A percentile compares a stretch with the other conserved stretches of the same genome.
These are phyloP conservation scores for Leptographium wingfieldii DNA, from an alignment of 2,329 filamentous ascomycete genomes.

Conservation along the genomic window DNA sequence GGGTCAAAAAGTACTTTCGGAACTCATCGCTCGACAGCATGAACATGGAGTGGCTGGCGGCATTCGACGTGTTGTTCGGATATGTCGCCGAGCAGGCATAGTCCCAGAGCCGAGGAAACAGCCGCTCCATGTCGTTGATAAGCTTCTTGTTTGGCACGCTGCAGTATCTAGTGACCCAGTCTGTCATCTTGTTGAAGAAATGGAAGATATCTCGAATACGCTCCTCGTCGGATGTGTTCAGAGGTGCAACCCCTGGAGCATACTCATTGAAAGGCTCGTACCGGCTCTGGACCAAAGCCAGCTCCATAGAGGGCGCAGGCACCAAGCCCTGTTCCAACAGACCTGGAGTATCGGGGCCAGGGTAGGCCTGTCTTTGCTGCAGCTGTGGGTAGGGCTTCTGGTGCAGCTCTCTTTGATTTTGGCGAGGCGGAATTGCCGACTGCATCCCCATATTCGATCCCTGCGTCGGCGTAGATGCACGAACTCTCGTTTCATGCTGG, in stretches of 20 bases:
- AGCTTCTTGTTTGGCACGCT: neutral
- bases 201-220: slow-evolving; percentile 9
- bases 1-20: slow-evolving; percentile 24
- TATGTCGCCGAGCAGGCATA: slow-evolving; percentile 24
- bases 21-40: slow-evolving; percentile 20
- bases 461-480: neutral
- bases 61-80: slow-evolving; percentile 13
- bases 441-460: neutral
- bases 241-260: neutral
- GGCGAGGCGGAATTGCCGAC: neutral
- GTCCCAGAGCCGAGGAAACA: slow-evolving; percentile 19
- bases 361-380: neutral
- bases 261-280: neutral
- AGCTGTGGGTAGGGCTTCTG: neutral
- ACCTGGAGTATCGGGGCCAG: neutral
- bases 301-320: neutral
- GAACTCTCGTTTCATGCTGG: neutral
- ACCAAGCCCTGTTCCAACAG: neutral
- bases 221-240: neutral
- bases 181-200: slow-evolving; percentile 11
- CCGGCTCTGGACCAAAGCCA: neutral
- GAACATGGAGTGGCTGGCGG: slow-evolving; percentile 19
- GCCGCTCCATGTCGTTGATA: slow-evolving; percentile 2
- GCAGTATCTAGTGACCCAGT: slow-evolving; percentile 11
- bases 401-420: neutral